These are phyloP conservation scores for Phlebiopsis flavidoalba DNA, from an alignment of 768 basidiomycete genomes.

Conservation along the genomic window DNA sequence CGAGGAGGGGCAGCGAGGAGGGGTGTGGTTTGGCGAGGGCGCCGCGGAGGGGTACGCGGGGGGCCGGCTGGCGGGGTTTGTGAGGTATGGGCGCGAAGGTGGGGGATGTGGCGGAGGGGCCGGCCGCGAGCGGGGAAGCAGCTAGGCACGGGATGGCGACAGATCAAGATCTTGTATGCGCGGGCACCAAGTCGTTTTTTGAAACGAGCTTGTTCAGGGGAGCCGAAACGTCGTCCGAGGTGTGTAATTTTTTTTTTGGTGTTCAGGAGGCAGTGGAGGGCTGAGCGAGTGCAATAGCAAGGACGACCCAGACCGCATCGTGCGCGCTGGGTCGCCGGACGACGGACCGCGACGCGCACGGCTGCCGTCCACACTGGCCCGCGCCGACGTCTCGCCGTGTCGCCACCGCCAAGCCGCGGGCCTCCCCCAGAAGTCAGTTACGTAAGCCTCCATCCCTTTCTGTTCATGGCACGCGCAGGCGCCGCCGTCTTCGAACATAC, in stretches of 20 bases:
- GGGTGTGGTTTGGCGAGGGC: slow-evolving; percentile 34
- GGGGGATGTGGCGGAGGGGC: slow-evolving; percentile 34
- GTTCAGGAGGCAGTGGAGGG: no score
- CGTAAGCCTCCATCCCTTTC: no score
- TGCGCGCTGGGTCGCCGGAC: slow-evolving; percentile 34
- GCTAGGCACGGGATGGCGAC: no score
- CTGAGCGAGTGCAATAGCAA: no score
- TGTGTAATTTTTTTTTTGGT: no score
- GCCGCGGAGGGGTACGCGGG: slow-evolving; percentile 21
- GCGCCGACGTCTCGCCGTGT: slow-evolving; percentile 6
- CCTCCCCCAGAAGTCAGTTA: background rate
- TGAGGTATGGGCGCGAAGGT: slow-evolving; percentile 31
- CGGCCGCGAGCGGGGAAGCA: slow-evolving; percentile 50
- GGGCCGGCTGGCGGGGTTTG: slow-evolving; percentile 20
- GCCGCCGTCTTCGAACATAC: no score
- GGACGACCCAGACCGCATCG: no score
- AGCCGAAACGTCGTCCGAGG: no score
- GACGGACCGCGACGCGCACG: background rate
- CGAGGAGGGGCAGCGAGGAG: slow-evolving; percentile 34
- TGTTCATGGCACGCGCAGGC: no score
- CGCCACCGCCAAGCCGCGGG: slow-evolving; percentile 10
- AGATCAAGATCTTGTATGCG: no score
- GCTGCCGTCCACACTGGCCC: slow-evolving; percentile 3
- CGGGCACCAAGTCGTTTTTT: no score
- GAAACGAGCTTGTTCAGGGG: no score